Percentiles rank a stretch among this genome's conserved stretches.
phyloP scores from a whole-genome alignment of 2,329 filamentous ascomycete genomes.

The Aciculosporium take region DNA sequence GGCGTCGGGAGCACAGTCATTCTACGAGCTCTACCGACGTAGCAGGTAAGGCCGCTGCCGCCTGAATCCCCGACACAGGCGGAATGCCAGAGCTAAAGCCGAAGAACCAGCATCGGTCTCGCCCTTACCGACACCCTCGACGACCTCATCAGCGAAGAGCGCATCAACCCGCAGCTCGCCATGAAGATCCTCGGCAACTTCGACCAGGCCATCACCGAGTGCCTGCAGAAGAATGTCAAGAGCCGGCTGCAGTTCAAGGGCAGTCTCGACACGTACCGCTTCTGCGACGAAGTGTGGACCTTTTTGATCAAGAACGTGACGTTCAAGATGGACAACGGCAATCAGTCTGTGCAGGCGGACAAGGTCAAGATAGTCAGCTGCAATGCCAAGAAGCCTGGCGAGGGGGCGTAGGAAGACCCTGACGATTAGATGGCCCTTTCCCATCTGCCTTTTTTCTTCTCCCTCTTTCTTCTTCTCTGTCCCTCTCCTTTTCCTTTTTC shows the following conservation, averaged over 20 bases:
- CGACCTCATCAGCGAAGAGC: constrained; percentile 83
- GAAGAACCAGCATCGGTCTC: constrained; percentile 62
- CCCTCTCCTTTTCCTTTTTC: neutral
- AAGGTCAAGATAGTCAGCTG: constrained; percentile 98
- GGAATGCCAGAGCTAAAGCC: neutral
- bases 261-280: constrained; percentile 93
- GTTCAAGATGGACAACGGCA: constrained; percentile 88
- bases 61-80: neutral
- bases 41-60: constrained; percentile 59
- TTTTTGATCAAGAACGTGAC: constrained; percentile 97
- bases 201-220: constrained; percentile 83
- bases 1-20: constrained; percentile 40
- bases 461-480: neutral
- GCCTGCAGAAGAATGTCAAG: constrained; percentile 84
- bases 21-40: constrained; percentile 94
- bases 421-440: neutral
- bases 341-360: constrained; percentile 61
- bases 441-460: neutral
- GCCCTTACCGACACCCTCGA: constrained; percentile 94
- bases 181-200: constrained; percentile 98
- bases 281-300: constrained; percentile 99
- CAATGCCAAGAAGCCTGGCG: constrained; percentile 61
- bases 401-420: constrained; percentile 13
- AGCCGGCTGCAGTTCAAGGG: constrained; percentile 91
- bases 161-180: constrained; percentile 92